These are phyloP conservation scores for Polygonum maritimum DNA, from an alignment of 148 eudicot genomes.

Conservation along the genomic window DNA sequence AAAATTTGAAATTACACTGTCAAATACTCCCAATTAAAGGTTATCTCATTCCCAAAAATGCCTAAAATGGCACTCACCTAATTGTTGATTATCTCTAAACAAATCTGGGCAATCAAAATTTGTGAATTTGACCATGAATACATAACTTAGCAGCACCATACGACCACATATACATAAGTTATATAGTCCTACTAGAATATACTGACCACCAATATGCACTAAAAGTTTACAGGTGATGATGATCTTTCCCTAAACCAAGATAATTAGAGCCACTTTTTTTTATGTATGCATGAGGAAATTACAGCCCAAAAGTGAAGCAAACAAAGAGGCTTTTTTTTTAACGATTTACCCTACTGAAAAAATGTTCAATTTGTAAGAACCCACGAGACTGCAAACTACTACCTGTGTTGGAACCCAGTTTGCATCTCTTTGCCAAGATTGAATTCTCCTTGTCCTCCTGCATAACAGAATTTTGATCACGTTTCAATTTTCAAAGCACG, in stretches of 20 bases:
- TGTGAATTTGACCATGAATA: neutral
- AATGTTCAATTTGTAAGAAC: slow-evolving; percentile 64
- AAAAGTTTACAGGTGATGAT: too few species aligned
- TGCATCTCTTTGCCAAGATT: slow-evolving; percentile 37
- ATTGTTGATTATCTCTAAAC: too few species aligned
- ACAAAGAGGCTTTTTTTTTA: neutral
- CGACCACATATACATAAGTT: neutral
- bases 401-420: slow-evolving; percentile 39
- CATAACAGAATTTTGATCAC: neutral
- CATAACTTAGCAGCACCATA: too few species aligned
- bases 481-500: neutral
- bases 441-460: slow-evolving; percentile 43
- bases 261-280: neutral
- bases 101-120: too few species aligned
- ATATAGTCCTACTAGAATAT: neutral
- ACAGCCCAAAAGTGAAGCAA: neutral
- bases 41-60: too few species aligned
- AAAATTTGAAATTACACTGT: too few species aligned
- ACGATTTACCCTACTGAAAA: slow-evolving; percentile 35
- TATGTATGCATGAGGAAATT: neutral
- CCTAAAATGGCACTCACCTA: too few species aligned
- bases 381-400: slow-evolving; percentile 43
- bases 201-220: neutral
- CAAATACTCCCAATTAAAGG: too few species aligned
- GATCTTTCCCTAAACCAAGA: too few species aligned